Base-by-base conservation (phyloP, 2,329 filamentous ascomycete genomes). In the Rhinocladiella similis region DNA sequence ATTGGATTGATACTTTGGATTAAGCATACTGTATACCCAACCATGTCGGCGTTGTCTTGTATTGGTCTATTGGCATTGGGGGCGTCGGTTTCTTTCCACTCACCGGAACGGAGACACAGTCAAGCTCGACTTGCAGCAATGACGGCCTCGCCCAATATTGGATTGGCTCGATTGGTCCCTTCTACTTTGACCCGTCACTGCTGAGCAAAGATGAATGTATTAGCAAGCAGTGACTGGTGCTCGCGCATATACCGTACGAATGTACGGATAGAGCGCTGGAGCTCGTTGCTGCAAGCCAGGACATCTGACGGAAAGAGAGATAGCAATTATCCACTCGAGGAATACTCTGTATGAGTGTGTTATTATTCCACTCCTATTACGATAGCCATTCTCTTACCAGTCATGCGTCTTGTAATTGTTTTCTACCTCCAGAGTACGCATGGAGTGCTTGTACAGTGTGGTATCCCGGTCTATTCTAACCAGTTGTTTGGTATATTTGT, bases 1-100 rank as follows among this genome's bases (percentile, higher is more conserved):
- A 79, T 61, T 80, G 76, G 66, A 75, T 79, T 58, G 68, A 77
- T 27, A 58, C 50, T 18, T 42, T 63, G 20, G 60, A 63, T 16
- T 63, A 54, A 47, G 33, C n/a, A 22, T 25, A n/a, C n/a, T n/a
- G n/a, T n/a, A 27, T 29, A 27, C 19, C 39, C 14, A 14, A n/a
- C 18, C 12, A 5, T 16, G n/a, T 41, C 38, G 38, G 38, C 38
- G 38, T 41, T 41, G 4, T 5, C 12, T 16, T 5, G n/a, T n/a
- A n/a, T 9, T 33, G 29, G 29, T 12, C 10, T 33, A 33, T 33
- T 33, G 29, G 29, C 29, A 12, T 33, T 33, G 6, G 7, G 29
- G 29, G 6, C 29, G 29, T 33, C 6, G 41, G 22, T 22, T 20
- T 20, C 46, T 51, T 39, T 52, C 53, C 41, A 52, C 56, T 62